These are phyloP conservation scores for Cantharellus cinnabarinus DNA, from an alignment of 768 basidiomycete genomes.

Conservation along the genomic window DNA sequence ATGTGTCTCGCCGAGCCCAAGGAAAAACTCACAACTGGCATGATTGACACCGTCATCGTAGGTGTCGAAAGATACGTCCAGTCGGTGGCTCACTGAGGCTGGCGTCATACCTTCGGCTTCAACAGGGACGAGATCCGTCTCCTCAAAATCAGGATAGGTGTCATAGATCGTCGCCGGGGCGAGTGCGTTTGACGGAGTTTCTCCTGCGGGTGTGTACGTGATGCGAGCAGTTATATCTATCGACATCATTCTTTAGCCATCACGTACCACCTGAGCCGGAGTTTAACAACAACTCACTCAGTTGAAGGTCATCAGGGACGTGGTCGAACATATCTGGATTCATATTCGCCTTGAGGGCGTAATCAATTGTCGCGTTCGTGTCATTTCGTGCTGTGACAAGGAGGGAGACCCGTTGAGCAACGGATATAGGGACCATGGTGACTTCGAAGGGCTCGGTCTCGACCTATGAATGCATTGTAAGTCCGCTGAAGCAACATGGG, in stretches of 20 bases:
- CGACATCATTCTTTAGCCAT: neutral
- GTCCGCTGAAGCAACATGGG: neutral
- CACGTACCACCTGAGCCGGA: too few relatives aligned
- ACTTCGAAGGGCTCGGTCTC: conserved; percentile 40
- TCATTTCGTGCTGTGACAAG: conserved; percentile 83
- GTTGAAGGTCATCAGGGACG: conserved; percentile 47
- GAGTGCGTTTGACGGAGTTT: conserved; percentile 21
- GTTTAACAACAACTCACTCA: conserved; percentile 31
- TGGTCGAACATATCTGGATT: conserved; percentile 71
- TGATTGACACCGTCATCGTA: conserved; percentile 72
- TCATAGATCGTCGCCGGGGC: conserved; percentile 10
- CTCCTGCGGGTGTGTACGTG: conserved; percentile 34
- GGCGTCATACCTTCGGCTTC: conserved; percentile 23
- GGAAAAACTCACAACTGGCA: conserved; percentile 53
- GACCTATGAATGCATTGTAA: conserved; percentile 23
- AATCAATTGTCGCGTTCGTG: conserved; percentile 32
- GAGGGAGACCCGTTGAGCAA: conserved; percentile 85
- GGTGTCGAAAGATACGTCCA: conserved; percentile 64
- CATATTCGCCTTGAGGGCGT: conserved; percentile 81
- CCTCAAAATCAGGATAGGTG: conserved; percentile 39
- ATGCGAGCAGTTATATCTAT: conserved; percentile 69
- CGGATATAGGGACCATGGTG: conserved; percentile 52
- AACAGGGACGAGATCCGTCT: conserved; percentile 49
- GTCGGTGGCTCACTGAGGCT: conserved; percentile 36
- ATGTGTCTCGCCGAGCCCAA: too few relatives aligned